Conservation (phyloP, 176 grass and related monocot genomes). For the Aechmea fasciata region DNA sequence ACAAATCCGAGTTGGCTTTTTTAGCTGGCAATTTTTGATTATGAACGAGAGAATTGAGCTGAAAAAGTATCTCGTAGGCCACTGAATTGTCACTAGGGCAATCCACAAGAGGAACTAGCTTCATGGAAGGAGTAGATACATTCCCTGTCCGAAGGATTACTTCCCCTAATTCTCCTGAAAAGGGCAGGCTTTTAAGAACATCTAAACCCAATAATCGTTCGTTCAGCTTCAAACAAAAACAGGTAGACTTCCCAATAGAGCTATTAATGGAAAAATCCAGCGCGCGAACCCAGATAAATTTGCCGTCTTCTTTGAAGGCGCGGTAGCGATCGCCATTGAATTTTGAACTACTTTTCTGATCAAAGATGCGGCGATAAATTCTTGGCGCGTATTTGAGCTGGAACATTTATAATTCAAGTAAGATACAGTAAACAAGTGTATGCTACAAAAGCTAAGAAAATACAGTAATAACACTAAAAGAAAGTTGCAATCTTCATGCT, state of each 20-base stretch:
- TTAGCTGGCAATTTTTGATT: constrained; percentile 68
- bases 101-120: constrained; percentile 65
- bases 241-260: constrained; percentile 61
- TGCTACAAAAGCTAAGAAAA: constrained; percentile 12
- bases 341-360: constrained; percentile 38
- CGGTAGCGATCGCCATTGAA: constrained; percentile 58
- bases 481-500: not conserved
- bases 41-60: constrained; percentile 83
- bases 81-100: constrained; percentile 49
- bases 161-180: constrained; percentile 48
- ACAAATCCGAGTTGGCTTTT: constrained; percentile 51
- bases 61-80: constrained; percentile 74
- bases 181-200: constrained; percentile 50
- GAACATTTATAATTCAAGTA: constrained; percentile 14
- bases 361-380: constrained; percentile 45
- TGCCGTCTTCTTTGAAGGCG: constrained; percentile 55
- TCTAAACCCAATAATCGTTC: constrained; percentile 30
- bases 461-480: constrained; percentile 19
- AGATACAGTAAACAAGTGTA: constrained; percentile 16
- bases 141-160: constrained; percentile 25
- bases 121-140: constrained; percentile 16
- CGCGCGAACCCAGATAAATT: constrained; percentile 66
- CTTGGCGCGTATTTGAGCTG: constrained; percentile 86
- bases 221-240: constrained; percentile 44
- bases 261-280: constrained; percentile 68